Conservation (phyloP, 805 yeast genomes). For the Candida michaelii region DNA sequence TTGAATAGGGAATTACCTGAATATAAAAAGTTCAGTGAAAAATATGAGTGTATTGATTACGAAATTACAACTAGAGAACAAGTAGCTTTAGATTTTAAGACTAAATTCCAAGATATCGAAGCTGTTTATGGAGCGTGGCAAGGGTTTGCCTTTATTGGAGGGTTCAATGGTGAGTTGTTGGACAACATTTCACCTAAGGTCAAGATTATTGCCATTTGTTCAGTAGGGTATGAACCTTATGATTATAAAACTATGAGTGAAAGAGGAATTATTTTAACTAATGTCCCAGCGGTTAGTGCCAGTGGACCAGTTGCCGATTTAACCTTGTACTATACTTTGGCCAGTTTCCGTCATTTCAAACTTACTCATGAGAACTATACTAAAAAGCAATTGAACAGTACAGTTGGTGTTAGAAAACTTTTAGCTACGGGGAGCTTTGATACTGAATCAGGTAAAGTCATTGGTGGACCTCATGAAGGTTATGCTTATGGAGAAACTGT, state of each 20-base stretch:
- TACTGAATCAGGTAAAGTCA: constrained; percentile 25
- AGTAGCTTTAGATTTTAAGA: constrained; percentile 40
- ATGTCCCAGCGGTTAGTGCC: constrained; percentile 56
- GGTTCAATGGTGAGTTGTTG: constrained; percentile 45
- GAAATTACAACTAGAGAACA: constrained; percentile 41
- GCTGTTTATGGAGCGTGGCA: constrained; percentile 64
- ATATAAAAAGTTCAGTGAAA: constrained; percentile 39
- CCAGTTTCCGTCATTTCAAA: constrained; percentile 50
- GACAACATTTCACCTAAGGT: constrained; percentile 45
- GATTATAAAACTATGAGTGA: constrained; percentile 42
- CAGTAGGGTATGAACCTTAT: constrained; percentile 58
- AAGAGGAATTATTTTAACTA: constrained; percentile 53
- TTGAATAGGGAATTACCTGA: constrained; percentile 47
- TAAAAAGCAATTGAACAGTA: constrained; percentile 38
- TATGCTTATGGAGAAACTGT: constrained; percentile 45
- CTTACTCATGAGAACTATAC: constrained; percentile 31
- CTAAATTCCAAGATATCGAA: constrained; percentile 40
- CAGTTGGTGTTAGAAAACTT: constrained; percentile 45
- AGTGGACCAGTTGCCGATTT: constrained; percentile 74
- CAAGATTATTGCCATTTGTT: constrained; percentile 51
- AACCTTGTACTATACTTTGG: constrained; percentile 57
- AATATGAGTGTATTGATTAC: constrained; percentile 41
- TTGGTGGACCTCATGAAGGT: constrained; percentile 14
- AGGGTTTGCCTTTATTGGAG: constrained; percentile 53
- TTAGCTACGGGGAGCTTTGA: constrained; percentile 37